These are phyloP conservation scores for Schoenoplectus triqueter DNA, from an alignment of 202 grass and related monocot species.

Conservation along the genomic window DNA sequence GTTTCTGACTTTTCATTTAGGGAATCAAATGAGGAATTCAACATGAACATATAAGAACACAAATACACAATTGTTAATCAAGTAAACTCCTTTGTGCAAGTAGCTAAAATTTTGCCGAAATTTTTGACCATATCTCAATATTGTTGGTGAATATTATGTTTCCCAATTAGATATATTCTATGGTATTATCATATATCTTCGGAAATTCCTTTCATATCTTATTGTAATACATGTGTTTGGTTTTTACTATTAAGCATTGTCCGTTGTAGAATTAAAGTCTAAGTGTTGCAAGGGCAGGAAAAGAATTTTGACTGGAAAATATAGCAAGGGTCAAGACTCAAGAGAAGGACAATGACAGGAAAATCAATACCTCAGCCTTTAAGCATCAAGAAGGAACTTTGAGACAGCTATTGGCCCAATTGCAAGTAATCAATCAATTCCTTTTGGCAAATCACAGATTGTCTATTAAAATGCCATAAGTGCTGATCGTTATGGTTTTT, in stretches of 20 bases:
- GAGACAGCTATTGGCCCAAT: not conserved
- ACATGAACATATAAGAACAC: not conserved
- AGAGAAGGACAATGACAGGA: conserved; percentile 1
- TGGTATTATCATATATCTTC: not conserved
- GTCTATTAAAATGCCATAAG: not conserved
- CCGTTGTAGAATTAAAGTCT: too few relatives aligned
- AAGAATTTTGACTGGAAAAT: not conserved
- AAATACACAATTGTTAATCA: not conserved
- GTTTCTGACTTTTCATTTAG: conserved; percentile 15
- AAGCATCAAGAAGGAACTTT: not conserved
- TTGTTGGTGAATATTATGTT: conserved; percentile 3
- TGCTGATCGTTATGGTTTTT: too few relatives aligned
- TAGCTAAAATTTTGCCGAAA: not conserved
- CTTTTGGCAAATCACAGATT: not conserved
- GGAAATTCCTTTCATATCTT: not conserved
- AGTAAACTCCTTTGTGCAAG: not conserved
- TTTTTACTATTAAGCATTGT: not conserved
- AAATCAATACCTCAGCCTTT: not conserved
- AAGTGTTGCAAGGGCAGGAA: not conserved
- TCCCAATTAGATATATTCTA: not conserved
- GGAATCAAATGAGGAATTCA: conserved; percentile 11
- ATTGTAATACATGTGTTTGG: not conserved
- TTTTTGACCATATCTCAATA: not conserved
- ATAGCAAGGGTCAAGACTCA: not conserved
- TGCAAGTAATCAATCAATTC: conserved; percentile 8